A percentile compares a stretch with the other conserved stretches of the same genome.
These are phyloP conservation scores for Cordyceps farinosa DNA, from an alignment of 2,329 filamentous ascomycete species.

Conservation along the genomic window DNA sequence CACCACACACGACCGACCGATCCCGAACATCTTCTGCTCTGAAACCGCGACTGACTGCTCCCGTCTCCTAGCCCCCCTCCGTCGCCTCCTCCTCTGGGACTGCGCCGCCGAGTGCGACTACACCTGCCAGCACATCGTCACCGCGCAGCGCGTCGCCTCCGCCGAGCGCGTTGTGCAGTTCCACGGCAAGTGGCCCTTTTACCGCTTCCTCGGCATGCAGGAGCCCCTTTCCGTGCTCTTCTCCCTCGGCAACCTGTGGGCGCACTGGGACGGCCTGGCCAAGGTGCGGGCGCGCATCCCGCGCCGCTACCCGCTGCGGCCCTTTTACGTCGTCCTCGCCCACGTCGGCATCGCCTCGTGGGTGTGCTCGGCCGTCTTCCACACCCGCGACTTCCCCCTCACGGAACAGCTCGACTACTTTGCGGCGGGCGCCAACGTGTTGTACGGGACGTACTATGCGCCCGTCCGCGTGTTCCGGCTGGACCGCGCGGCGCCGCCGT, in stretches of 20 bases:
- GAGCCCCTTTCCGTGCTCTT: conserved; percentile 93
- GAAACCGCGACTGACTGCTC: conserved; percentile 15
- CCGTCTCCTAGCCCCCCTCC: conserved; percentile 64
- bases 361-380: conserved; percentile 87
- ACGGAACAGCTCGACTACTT: conserved; percentile 98
- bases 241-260: conserved; percentile 84
- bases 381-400: conserved; percentile 76
- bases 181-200: conserved; percentile 98
- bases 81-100: conserved; percentile 84
- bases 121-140: conserved; percentile 92
- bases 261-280: conserved; percentile 73
- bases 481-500: conserved; percentile 51
- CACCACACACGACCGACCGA: background rate
- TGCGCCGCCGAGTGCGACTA: conserved; percentile 97
- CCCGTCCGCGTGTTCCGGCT: conserved; percentile 79
- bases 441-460: conserved; percentile 88
- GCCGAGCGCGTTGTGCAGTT: conserved; percentile 78
- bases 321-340: conserved; percentile 77
- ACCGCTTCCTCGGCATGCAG: conserved; percentile 85
- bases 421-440: conserved; percentile 80
- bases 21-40: conserved; percentile 10
- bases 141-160: conserved; percentile 62
- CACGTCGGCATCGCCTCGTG: conserved; percentile 80
- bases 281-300: conserved; percentile 70
- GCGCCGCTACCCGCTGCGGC: conserved; percentile 66